Base-by-base conservation (phyloP, 345 rosid genomes). In the Eucalyptus erythrocorys region DNA sequence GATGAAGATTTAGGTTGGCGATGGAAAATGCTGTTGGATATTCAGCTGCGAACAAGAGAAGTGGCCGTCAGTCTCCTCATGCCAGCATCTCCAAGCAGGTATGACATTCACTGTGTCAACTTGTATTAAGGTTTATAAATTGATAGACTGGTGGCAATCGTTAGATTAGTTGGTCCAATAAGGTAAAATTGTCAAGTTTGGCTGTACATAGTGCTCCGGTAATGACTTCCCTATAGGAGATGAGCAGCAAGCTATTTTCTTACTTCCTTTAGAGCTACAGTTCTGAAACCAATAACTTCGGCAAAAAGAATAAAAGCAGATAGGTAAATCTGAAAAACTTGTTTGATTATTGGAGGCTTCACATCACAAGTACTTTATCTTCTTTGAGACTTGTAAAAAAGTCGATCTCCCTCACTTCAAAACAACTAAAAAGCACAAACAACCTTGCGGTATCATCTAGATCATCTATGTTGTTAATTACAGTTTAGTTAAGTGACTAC, bases 21-120 rank as follows among this genome's bases (percentile, higher is more conserved):
- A 87, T 93, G 95, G 96, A 89, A 88, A 87, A 86, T 93, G 92
- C 85, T 93, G 26, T 90, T 89, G 27, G 95, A 93, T 85, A 84
- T 91, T 61, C 89, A 89, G 91, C 88, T 90, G 80, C 92, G 93
- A 88, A 91, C 91, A 51, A 91, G 91, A 86, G 66, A 89, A 64
- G 88, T 93, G 82, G 95, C 93, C 45, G 34, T 87, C 86, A 76
- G 87, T 64, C 91, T 94, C 14, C 91, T 90, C 86, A 30, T 91
- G 48, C 40, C 86, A 50, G 90, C 92, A 37, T 87, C 92, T 79
- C 57, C 90, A 85, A 87, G 88, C 87, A 92, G 93, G 95, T 93
- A 87, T 42, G 34, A 40, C 48, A 17, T 37, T 59, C 50, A 6
- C 42, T 30, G 27, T 82, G 64, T 88, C 50, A 26, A 27, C 32